Evolutionary conservation across 805 yeast genomes (phyloP), one percentile per base, ranked within the genome.

Genomic region (Barnettozyma sucrosica): DNA sequence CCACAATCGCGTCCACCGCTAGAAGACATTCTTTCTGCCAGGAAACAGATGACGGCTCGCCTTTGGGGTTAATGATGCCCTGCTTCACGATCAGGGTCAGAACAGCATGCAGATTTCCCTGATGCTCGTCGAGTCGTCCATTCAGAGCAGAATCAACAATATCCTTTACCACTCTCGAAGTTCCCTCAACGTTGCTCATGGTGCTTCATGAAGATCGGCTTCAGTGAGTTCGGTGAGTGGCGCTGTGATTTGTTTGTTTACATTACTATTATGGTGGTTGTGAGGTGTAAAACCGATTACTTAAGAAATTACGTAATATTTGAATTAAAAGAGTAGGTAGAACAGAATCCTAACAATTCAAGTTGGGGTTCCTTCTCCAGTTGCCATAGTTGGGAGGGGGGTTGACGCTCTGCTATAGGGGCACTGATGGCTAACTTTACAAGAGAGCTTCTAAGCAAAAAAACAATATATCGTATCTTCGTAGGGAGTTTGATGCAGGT

Each of bases 1-100:
- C 57, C 36, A 57, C 49, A 4, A 59, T 53, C 16, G 55, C 46
- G 19, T 60, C 62, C 4, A 58, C 37, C 5, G 63, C 61, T 9
- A 47, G 19, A 7, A 60, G 43, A 25, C 58, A 57, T 18, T 48
- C 49, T 20, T 28, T n/a, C 4, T 51, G 34, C 62, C 63, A 59
- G 7, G 33, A 40, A 2, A 44, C 2, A 47, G 45, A 50, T 41
- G 33, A 13, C 20, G 16, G 37, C 23, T 13, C 34, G 41, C 18
- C 32, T 43, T 14, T 36, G 44, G 3, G 44, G 48, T 7, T 51
- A 50, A 18, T 51, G 53, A 56, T 46, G 10, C 64, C 63, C 25
- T 53, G 57, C 20, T 49, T 50, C 23, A 60, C 46, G 40, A 60
- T 60, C 39, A 58, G 50, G 14, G 45, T 43, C 18, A 60, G 44